Conservation (phyloP, 768 basidiomycete genomes). For the Coprinellus micaceus region DNA sequence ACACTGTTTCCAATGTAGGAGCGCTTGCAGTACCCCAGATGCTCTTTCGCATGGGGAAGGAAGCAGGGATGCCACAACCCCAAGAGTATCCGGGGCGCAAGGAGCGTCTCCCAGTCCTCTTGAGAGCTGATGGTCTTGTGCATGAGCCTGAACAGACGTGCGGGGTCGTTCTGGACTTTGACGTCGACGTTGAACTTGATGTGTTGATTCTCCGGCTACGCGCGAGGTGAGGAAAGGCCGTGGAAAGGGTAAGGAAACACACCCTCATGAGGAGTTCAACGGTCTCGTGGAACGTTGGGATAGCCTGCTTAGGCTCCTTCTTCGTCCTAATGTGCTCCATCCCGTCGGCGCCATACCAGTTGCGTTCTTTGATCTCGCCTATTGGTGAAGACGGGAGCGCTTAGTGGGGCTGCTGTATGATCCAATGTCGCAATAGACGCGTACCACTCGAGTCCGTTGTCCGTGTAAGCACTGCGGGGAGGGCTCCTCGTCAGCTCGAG, state of each 20-base stretch:
- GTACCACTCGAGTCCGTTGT: conserved; percentile 78
- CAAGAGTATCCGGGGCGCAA: conserved; percentile 78
- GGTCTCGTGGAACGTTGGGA: conserved; percentile 89
- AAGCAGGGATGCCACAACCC: conserved; percentile 93
- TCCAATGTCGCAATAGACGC: background rate
- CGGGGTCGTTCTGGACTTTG: conserved; percentile 90
- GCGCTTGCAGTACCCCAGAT: conserved; percentile 78
- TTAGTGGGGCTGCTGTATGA: background rate
- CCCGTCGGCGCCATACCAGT: conserved; percentile 67
- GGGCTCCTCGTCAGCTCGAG: conserved; percentile 19
- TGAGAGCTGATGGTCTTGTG: conserved; percentile 59
- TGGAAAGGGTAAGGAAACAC: conserved; percentile 16
- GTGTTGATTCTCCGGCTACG: conserved; percentile 68
- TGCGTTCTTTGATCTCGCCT: conserved; percentile 67
- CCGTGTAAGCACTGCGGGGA: conserved; percentile 55
- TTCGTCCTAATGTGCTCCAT: conserved; percentile 78
- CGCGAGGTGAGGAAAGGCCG: conserved; percentile 2
- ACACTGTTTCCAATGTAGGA: conserved; percentile 81
- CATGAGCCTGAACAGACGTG: conserved; percentile 79
- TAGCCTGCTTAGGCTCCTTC: conserved; percentile 77
- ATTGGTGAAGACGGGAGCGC: conserved; percentile 16
- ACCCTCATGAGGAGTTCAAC: conserved; percentile 75
- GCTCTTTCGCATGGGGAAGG: conserved; percentile 66
- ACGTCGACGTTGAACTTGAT: conserved; percentile 87
- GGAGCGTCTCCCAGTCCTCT: conserved; percentile 64